Base-by-base conservation (phyloP, 139 green algal species). In the Chara braunii region DNA sequence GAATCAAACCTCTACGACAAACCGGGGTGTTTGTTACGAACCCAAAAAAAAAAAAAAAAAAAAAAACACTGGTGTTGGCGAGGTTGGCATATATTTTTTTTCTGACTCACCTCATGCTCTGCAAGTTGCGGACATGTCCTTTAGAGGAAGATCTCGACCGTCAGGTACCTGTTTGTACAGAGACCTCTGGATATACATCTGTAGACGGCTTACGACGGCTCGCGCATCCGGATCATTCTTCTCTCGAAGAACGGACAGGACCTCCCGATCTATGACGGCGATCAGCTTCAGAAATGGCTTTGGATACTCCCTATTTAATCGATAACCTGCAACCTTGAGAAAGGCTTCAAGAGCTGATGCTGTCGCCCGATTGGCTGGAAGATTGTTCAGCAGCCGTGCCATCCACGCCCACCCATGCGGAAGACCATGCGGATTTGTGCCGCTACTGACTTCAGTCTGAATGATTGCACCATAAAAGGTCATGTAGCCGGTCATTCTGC, bases 161-260 rank as follows among this genome's bases (percentile, higher is more conserved):
- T n/a, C n/a, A n/a, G n/a, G n/a, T n/a, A n/a, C n/a, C n/a, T n/a
- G n/a, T n/a, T n/a, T n/a, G n/a, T n/a, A n/a, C n/a, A n/a, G n/a
- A n/a, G n/a, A n/a, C n/a, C n/a, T n/a, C n/a, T n/a, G n/a, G n/a
- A 77, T 24, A 30, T 81, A 81, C 12, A 64, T 77, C 51, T 73
- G 24, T 29, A 82, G 28, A 11, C 72, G 63, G 8, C 32, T 80
- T 7, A 35, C 30, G 0, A 76, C 75, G 2, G 72, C 43, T 3
- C 52, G 6, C 18, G 37, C 26, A 53, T 80, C 75, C 9, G 70
- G 5, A 34, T 81, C 75, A 30, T 74, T 54, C 14, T 59, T 30
- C 2, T 23, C 32, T 45, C 52, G 33, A n/a, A 81, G 23, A 18
- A 62, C 58, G 18, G 67, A 40, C 32, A 81, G 22, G 26, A 62